phyloP scores from a whole-genome alignment of 139 green algal genomes.

The Eudorina sp. region DNA sequence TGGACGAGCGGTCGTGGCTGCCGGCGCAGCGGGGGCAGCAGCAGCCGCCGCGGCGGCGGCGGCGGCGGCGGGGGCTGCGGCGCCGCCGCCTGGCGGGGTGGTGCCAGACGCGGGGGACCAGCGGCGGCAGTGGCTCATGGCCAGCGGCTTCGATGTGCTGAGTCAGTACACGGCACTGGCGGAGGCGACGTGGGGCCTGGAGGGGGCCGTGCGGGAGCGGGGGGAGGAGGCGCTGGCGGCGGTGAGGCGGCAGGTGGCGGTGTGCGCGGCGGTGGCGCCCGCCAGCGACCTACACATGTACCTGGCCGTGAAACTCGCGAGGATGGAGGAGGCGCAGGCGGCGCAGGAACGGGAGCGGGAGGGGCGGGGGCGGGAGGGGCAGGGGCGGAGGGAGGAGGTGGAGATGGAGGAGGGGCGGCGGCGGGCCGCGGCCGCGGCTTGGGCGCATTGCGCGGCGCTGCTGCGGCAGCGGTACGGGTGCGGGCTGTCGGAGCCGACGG shows the following conservation, averaged over 20 bases:
- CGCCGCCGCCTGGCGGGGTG: too few species aligned
- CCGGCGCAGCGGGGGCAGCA: not conserved
- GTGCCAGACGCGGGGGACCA: not conserved
- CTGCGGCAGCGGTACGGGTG: constrained; percentile 21
- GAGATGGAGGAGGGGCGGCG: not conserved
- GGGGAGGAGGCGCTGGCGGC: not conserved
- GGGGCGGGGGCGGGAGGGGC: not conserved
- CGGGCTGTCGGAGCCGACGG: not conserved
- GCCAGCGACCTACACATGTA: constrained; percentile 42
- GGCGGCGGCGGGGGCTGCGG: not conserved
- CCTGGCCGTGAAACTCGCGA: constrained; percentile 33
- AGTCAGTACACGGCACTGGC: not conserved
- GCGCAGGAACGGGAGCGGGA: not conserved
- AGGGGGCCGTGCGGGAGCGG: too few species aligned
- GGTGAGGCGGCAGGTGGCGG: not conserved
- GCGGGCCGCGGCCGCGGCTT: not conserved
- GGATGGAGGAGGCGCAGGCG: not conserved
- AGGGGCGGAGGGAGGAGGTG: not conserved
- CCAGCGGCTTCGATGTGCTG: constrained; percentile 4
- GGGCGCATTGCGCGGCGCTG: not conserved
- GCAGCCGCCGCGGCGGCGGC: not conserved
- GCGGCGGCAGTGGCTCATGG: constrained; percentile 18
- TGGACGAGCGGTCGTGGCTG: not conserved
- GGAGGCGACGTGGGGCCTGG: too few species aligned
- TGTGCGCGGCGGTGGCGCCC: constrained; percentile 15